phyloP scores from a whole-genome alignment of 345 rosid genomes.

The Barbarea vulgaris region DNA sequence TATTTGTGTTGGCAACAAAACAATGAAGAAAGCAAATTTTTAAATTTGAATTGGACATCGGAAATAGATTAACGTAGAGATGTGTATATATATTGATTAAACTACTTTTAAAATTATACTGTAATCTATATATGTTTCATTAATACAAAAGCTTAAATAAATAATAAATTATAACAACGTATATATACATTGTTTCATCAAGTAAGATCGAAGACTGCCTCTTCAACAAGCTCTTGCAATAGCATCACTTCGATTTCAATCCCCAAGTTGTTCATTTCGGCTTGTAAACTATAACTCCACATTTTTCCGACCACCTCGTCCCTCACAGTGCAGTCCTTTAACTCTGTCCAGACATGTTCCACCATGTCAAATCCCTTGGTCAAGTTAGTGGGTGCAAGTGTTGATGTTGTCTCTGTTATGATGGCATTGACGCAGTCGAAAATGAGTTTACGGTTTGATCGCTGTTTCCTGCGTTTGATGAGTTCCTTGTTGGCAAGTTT shows the following conservation, averaged over 20 bases:
- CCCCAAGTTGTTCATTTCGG: slow-evolving; percentile 58
- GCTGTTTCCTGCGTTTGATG: slow-evolving; percentile 60
- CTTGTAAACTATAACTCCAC: slow-evolving; percentile 58
- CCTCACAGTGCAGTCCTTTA: slow-evolving; percentile 71
- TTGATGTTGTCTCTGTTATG: slow-evolving; percentile 47
- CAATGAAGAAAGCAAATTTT: no score
- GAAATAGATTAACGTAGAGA: no score
- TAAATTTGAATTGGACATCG: no score
- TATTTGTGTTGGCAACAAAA: no score
- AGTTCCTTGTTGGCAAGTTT: slow-evolving; percentile 53
- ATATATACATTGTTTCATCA: slow-evolving; percentile 27
- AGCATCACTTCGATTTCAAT: slow-evolving; percentile 61
- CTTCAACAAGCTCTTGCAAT: slow-evolving; percentile 80
- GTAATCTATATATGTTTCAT: slow-evolving; percentile 8
- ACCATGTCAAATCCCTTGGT: slow-evolving; percentile 38
- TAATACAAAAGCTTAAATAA: slow-evolving; percentile 13
- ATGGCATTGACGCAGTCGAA: slow-evolving; percentile 77
- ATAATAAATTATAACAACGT: slow-evolving; percentile 15
- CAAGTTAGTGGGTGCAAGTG: slow-evolving; percentile 5
- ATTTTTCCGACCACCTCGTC: slow-evolving; percentile 74
- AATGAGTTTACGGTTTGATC: slow-evolving; percentile 64
- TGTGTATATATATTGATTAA: neutral
- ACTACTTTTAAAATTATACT: slow-evolving; percentile 5
- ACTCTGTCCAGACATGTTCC: slow-evolving; percentile 68
- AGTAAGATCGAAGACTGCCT: slow-evolving; percentile 63